Conservation (phyloP, 768 basidiomycete genomes). For the Lepiota venenata region DNA sequence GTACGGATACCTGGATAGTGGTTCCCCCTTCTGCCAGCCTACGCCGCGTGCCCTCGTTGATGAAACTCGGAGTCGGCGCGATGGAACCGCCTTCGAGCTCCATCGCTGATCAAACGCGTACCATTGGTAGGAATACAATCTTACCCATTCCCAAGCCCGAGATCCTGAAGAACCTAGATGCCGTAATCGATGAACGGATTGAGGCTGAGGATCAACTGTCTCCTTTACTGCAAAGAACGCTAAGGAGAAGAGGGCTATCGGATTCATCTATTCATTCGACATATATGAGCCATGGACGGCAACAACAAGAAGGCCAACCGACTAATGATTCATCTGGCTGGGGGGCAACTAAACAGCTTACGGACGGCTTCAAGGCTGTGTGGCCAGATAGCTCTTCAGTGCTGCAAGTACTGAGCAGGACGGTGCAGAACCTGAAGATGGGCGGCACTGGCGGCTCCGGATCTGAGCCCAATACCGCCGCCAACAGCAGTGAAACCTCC, state of each 20-base stretch:
- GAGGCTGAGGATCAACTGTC: constrained; percentile 42
- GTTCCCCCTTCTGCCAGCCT: constrained; percentile 36
- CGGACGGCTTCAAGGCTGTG: constrained; percentile 15
- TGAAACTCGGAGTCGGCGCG: neutral
- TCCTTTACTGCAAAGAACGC: constrained; percentile 61
- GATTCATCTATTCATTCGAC: constrained; percentile 93
- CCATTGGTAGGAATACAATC: constrained; percentile 21
- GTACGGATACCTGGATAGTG: constrained; percentile 69
- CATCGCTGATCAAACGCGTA: neutral
- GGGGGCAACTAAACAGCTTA: neutral
- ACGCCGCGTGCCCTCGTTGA: constrained; percentile 22
- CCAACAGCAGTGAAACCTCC: constrained; percentile 7
- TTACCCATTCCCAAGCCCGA: constrained; percentile 18
- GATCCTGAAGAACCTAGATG: constrained; percentile 72
- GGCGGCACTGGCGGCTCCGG: constrained; percentile 14
- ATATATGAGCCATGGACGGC: constrained; percentile 56
- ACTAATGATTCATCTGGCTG: constrained; percentile 16
- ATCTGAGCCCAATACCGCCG: constrained; percentile 11
- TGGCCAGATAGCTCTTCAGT: constrained; percentile 46
- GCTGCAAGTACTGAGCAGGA: constrained; percentile 50
- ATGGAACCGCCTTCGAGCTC: neutral
- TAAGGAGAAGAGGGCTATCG: constrained; percentile 78
- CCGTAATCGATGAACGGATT: constrained; percentile 60
- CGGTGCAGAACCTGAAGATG: constrained; percentile 45
- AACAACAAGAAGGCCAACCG: neutral